Percentiles rank a stretch among this genome's conserved stretches.
These are phyloP conservation scores for Eucalyptus erythrocorys DNA, from an alignment of 345 rosid genomes.

Conservation along the genomic window DNA sequence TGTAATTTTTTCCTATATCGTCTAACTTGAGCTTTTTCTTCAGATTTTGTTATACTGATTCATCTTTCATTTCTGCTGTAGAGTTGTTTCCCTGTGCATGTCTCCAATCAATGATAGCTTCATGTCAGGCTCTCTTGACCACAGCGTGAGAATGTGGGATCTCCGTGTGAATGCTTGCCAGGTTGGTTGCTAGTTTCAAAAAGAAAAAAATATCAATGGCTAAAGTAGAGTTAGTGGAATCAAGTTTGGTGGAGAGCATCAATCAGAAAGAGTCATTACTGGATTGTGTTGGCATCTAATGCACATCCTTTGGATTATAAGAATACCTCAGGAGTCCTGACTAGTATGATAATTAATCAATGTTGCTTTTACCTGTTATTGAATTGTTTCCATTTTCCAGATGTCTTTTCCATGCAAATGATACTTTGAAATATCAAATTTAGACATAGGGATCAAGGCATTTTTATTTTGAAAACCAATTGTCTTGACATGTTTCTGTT, in stretches of 20 bases:
- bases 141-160: constrained; percentile 94
- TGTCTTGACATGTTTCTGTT: background rate
- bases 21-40: background rate
- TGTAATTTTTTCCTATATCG: background rate
- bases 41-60: background rate
- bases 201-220: background rate
- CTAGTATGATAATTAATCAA: background rate
- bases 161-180: constrained; percentile 99
- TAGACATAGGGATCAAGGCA: background rate
- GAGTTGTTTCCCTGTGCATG: constrained; percentile 97
- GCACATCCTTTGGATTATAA: background rate
- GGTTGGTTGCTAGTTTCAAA: constrained; percentile 35
- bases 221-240: background rate
- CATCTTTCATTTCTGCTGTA: constrained; percentile 5
- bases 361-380: background rate
- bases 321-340: background rate
- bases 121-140: constrained; percentile 98
- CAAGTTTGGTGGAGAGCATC: background rate
- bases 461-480: background rate
- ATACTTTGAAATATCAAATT: background rate
- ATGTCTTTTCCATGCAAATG: background rate
- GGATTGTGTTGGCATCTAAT: background rate
- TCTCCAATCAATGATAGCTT: constrained; percentile 95
- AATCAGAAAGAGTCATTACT: background rate
- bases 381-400: background rate